Conservation (phyloP, 805 yeast genomes). For the Saturnispora sanitii region DNA sequence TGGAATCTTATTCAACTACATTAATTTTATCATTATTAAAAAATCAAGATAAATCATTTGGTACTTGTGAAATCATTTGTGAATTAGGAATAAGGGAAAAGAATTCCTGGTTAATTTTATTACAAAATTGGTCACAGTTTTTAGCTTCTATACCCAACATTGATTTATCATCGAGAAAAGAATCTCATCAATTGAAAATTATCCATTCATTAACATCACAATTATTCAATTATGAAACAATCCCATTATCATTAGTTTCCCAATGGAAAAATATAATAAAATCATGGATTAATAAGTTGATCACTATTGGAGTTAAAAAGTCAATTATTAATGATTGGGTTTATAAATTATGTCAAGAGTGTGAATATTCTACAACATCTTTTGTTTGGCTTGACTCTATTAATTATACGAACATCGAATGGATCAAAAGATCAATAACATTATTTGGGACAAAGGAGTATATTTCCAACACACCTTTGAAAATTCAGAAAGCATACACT, state of each 20-base stretch:
- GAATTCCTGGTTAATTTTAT: background rate
- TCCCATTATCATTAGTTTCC: background rate
- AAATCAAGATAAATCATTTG: background rate
- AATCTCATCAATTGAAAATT: background rate
- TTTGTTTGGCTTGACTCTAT: conserved; percentile 7
- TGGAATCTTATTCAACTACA: conserved; percentile 1
- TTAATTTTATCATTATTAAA: background rate
- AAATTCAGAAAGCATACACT: conserved; percentile 40
- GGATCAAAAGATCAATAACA: conserved; percentile 3
- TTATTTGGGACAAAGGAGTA: conserved; percentile 20
- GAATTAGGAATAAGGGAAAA: conserved; percentile 3
- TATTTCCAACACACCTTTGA: conserved; percentile 27
- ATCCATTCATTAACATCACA: background rate
- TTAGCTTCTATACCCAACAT: background rate
- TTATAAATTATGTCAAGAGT: conserved; percentile 4
- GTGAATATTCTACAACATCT: background rate
- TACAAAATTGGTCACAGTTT: conserved; percentile 5
- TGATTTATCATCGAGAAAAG: background rate
- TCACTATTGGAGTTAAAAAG: background rate
- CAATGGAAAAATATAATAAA: background rate
- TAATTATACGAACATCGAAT: background rate
- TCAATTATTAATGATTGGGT: background rate
- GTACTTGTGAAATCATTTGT: background rate
- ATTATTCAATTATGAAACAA: background rate
- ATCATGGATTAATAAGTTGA: conserved; percentile 1